A percentile compares a stretch with the other conserved stretches of the same genome.
phyloP scores from a whole-genome alignment of 805 yeast genomes.

The Jamesozyma gamospora region DNA sequence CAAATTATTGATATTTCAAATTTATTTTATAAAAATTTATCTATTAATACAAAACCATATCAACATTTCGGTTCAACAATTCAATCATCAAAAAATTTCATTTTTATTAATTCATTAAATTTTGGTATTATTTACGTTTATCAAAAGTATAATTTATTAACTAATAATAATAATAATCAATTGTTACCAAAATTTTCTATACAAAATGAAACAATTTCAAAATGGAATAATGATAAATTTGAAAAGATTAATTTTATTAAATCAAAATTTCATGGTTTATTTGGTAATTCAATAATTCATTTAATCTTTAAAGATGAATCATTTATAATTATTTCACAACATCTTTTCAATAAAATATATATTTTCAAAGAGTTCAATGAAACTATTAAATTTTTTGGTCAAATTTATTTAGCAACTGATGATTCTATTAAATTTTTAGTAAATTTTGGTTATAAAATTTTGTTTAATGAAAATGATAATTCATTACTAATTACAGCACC shows the following conservation, averaged over 20 bases:
- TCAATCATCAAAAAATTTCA: conserved; percentile 6
- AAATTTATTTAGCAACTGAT: too few relatives aligned
- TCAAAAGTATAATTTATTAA: too few relatives aligned
- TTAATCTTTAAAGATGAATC: neutral
- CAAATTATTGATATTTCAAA: too few relatives aligned
- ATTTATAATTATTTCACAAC: conserved; percentile 18
- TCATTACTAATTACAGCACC: conserved; percentile 35
- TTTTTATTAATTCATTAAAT: neutral
- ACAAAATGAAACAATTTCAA: neutral
- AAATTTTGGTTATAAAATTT: too few relatives aligned
- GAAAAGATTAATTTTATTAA: neutral
- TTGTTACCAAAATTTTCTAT: too few relatives aligned
- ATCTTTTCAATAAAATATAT: conserved; percentile 13
- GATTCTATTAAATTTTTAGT: too few relatives aligned
- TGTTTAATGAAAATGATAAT: too few relatives aligned
- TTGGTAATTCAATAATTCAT: neutral
- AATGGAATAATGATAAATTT: neutral
- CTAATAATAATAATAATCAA: too few relatives aligned
- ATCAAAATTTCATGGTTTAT: neutral
- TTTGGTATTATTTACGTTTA: neutral
- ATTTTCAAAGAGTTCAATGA: conserved; percentile 10
- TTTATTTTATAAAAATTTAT: too few relatives aligned
- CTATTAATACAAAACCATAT: too few relatives aligned
- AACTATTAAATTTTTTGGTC: conserved; percentile 3
- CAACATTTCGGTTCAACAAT: conserved; percentile 36